Base-by-base conservation (phyloP, 2,329 filamentous ascomycete species). In the Neopestalotiopsis rosae region DNA sequence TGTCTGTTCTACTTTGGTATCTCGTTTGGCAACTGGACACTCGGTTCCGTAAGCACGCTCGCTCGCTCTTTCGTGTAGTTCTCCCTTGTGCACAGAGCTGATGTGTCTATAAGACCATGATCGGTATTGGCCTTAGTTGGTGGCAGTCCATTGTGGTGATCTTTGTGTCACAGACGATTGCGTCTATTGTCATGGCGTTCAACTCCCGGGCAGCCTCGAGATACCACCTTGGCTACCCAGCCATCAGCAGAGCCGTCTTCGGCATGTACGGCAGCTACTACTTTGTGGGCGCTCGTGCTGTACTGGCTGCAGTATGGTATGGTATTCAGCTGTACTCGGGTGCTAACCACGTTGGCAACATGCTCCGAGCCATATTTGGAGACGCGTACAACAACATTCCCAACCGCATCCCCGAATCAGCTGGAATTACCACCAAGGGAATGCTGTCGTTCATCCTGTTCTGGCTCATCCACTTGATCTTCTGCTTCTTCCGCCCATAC, bases 101-200 rank as follows among this genome's bases (percentile, higher is more conserved):
- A 66, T 24, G 10, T 62, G 17, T 17, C 34, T 42, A 7, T 45
- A 56, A 58, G 64, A 57, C 64, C 20, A 66, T 66, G 64, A 49
- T 82, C 63, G 82, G 81, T 20, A 80, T 83, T 61, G 82, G 82
- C 4, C 74, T 84, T 57, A 83, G 80, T 71, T 84, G 82, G 81
- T 84, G 81, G 81, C 79, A 82, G 72, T 71, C 77, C 32, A 82
- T 83, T 65, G 56, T 85, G 10, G 81, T 83, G 58, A 83, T 84
- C 69, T 83, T 84, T 70, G 75, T 80, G 49, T 81, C 79, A 42
- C 81, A 83, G 69, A 38, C 80, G 63, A 82, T 85, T 71, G 79
- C 76, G 7, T 82, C 80, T 12, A 72, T 82, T 56, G 81, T 81
- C 61, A 83, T 83, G 78, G 79, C 80, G 67, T 81, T 84, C 75